These are phyloP conservation scores for Ogataea trehalophila DNA, from an alignment of 805 yeast species.

Conservation along the genomic window DNA sequence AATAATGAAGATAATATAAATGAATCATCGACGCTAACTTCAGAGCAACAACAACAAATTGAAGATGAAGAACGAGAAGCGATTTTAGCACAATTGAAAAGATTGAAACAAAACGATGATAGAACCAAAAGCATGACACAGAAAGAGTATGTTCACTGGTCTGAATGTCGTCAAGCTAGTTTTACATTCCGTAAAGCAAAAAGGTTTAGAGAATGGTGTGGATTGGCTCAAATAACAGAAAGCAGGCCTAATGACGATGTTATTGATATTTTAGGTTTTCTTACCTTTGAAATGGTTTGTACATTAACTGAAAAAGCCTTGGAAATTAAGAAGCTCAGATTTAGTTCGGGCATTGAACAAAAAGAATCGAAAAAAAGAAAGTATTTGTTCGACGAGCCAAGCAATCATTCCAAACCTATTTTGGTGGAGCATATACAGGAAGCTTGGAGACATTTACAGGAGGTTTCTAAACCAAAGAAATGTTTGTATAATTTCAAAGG, in stretches of 20 bases:
- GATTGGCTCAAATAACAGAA: conserved; percentile 76
- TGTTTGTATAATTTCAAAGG: conserved; percentile 72
- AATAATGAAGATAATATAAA: conserved; percentile 60
- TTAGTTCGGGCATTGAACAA: conserved; percentile 28
- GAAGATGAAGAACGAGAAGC: conserved; percentile 93
- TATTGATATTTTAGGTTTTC: conserved; percentile 88
- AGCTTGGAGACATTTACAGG: conserved; percentile 81
- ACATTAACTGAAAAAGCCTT: conserved; percentile 89
- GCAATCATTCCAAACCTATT: conserved; percentile 73
- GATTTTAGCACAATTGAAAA: conserved; percentile 76
- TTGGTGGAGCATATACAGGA: conserved; percentile 78
- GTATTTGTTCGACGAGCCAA: conserved; percentile 81
- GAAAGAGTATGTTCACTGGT: conserved; percentile 98
- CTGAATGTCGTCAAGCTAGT: conserved; percentile 96
- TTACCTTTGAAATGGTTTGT: conserved; percentile 96
- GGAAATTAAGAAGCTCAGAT: conserved; percentile 48
- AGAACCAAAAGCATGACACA: conserved; percentile 90
- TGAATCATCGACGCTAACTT: conserved; percentile 24
- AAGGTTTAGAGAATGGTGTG: conserved; percentile 95
- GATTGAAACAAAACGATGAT: conserved; percentile 90
- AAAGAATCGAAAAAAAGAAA: conserved; percentile 48
- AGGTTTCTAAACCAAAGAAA: conserved; percentile 47
- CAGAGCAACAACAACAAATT: conserved; percentile 5
- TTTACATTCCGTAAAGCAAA: conserved; percentile 94
- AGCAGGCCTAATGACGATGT: conserved; percentile 94